Conservation (phyloP, 129 eudicot species). For the Pittosporum tobira region DNA sequence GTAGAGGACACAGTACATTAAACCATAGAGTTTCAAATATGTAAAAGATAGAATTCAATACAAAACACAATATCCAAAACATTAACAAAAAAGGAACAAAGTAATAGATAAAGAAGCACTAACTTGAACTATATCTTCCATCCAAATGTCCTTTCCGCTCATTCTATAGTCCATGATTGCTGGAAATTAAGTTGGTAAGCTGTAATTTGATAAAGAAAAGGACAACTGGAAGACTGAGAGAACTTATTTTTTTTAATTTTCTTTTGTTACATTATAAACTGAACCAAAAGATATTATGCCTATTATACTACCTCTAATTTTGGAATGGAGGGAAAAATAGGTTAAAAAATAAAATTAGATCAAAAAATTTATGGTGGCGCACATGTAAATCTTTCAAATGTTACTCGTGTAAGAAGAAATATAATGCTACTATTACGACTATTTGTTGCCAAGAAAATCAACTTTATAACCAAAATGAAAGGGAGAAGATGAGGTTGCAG, state of each 20-base stretch:
- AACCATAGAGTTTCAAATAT: not conserved
- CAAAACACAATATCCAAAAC: not conserved
- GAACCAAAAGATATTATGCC: not conserved
- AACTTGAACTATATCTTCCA: slow-evolving; percentile 76
- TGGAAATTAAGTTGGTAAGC: slow-evolving; percentile 64
- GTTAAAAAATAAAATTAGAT: too few species aligned
- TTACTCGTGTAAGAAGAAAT: too few species aligned
- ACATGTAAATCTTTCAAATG: too few species aligned
- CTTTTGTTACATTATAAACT: too few species aligned
- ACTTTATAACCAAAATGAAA: too few species aligned
- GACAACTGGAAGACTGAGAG: slow-evolving; percentile 31
- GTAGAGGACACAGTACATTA: not conserved
- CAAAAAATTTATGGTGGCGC: too few species aligned
- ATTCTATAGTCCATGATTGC: slow-evolving; percentile 82
- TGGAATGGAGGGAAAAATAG: too few species aligned
- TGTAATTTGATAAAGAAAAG: slow-evolving; percentile 29
- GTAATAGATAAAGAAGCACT: slow-evolving; percentile 23
- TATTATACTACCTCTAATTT: not conserved
- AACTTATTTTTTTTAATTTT: slow-evolving; percentile 20
- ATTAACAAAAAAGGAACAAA: not conserved
- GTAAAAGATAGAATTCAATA: not conserved
- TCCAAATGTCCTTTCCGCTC: slow-evolving; percentile 67
- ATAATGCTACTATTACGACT: too few species aligned
- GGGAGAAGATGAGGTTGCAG: too few species aligned
- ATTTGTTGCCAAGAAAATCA: too few species aligned